Evolutionary conservation across 2,329 filamentous ascomycete genomes (phyloP).

Genomic region (Colletotrichum shisoi): DNA sequence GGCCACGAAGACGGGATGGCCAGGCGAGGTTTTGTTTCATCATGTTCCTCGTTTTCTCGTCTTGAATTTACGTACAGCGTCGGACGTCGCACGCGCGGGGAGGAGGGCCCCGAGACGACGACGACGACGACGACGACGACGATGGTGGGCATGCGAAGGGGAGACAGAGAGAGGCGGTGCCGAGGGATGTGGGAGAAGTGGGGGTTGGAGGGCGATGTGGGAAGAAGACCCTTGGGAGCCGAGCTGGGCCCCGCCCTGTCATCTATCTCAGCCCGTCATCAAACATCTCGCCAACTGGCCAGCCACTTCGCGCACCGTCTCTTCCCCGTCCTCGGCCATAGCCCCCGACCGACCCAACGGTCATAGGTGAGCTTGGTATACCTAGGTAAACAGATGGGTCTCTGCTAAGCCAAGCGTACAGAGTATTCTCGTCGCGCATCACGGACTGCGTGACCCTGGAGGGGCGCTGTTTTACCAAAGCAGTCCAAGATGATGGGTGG

Average conservation of each 20-base stretch:
- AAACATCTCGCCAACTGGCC: slow-evolving; percentile 17
- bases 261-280: slow-evolving; percentile 38
- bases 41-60: slow-evolving; percentile 23
- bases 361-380: background rate
- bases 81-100: background rate
- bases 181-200: slow-evolving; percentile 23
- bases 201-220: background rate
- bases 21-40: slow-evolving; percentile 30
- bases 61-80: background rate
- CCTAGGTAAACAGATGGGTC: background rate
- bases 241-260: slow-evolving; percentile 21
- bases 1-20: slow-evolving; percentile 8
- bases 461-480: background rate
- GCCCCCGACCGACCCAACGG: slow-evolving; percentile 1
- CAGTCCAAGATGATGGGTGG: background rate
- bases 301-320: background rate
- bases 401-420: background rate
- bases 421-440: background rate
- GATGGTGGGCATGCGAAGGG: background rate
- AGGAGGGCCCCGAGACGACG: background rate
- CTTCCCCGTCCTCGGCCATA: background rate
- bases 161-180: background rate
- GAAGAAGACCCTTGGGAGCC: slow-evolving; percentile 2
- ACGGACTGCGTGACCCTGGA: background rate
- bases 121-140: background rate